Evolutionary conservation across 306 rosid species (phyloP), one percentile per base, ranked within the genome.

Genomic region (Luffa acutangula): DNA sequence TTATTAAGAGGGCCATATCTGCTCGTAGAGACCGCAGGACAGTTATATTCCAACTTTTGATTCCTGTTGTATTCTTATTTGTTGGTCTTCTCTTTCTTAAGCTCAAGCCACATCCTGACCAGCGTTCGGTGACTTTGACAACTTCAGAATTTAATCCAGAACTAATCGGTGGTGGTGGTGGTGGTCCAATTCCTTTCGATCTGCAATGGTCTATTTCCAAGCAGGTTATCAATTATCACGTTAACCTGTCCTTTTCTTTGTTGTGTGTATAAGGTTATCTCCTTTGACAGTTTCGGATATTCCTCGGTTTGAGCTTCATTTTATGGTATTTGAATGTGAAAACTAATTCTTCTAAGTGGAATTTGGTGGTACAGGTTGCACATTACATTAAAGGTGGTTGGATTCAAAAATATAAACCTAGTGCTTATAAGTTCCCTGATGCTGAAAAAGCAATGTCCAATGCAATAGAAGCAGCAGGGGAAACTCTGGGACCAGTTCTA

Each of bases 91-190:
- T 92, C 36, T 88, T 91, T 86, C 93, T 94, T 79, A 84, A 88
- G 93, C 97, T 94, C 85, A 94, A 91, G 92, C 97, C 98, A 77
- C 98, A 94, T 89, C 98, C 98, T 77, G 98, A 92, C 88, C 97
- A 92, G 88, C 77, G 37, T 66, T 85, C 93, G 45, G 81, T 94
- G 84, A 90, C 89, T 57, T 91, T 94, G 81, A 89, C 98, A 86
- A 94, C 98, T 62, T 86, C 93, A 79, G 75, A 91, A 72, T 94
- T 94, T 84, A 94, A 94, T 89, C 95, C 98, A 70, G 82, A 92
- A 53, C 80, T 94, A 89, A 84, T 92, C 6, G 93, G 97, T 49
- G 97, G 91, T 70, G 97, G 98, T 60, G 98, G 98, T 39, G 98
- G 98, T 62, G 95, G 97, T 72, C 98, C 98, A 84, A 89, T 94